A percentile compares a stretch with the other conserved stretches of the same genome.
Evolutionary conservation across 441 rosid species (phyloP).

Genomic region (Erodium trifolium): DNA sequence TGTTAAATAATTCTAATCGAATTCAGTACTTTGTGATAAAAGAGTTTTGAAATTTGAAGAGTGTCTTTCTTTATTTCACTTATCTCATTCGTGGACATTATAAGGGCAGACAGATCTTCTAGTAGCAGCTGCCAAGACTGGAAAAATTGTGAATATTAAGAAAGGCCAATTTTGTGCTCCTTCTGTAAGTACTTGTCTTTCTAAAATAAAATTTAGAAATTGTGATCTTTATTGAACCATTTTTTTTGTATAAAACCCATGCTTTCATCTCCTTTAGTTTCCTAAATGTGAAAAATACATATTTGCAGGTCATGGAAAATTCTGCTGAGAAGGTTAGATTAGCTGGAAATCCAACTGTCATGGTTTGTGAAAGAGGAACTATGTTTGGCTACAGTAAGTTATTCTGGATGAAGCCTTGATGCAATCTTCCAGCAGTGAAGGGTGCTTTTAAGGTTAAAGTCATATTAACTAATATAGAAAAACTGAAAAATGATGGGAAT

Average conservation of each 20-base stretch:
- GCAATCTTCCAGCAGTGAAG: slow-evolving; percentile 9
- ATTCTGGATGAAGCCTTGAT: background rate
- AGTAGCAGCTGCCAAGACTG: slow-evolving; percentile 86
- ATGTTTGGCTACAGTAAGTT: slow-evolving; percentile 96
- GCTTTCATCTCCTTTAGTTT: slow-evolving; percentile 6
- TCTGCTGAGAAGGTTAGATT: slow-evolving; percentile 75
- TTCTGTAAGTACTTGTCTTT: slow-evolving; percentile 44
- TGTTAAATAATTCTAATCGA: slow-evolving; percentile 9
- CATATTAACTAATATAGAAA: background rate
- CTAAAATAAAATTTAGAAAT: slow-evolving; percentile 8
- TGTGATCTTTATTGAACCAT: slow-evolving; percentile 7
- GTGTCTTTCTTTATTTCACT: background rate
- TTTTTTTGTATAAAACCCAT: slow-evolving; percentile 6
- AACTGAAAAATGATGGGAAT: too few relatives aligned
- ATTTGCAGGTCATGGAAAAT: slow-evolving; percentile 67
- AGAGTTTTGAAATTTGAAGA: background rate
- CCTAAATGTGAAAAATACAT: slow-evolving; percentile 13
- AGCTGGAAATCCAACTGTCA: slow-evolving; percentile 83
- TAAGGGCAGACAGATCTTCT: slow-evolving; percentile 73
- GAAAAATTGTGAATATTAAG: slow-evolving; percentile 76
- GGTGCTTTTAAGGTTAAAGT: background rate
- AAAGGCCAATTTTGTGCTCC: slow-evolving; percentile 92
- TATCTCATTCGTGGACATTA: slow-evolving; percentile 10
- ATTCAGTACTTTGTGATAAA: slow-evolving; percentile 10
- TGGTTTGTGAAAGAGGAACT: slow-evolving; percentile 94